Percentiles rank a stretch among this genome's conserved stretches.
These are phyloP conservation scores for Globisporangium heterothallicum DNA, from an alignment of 352 stramenopile species.

Conservation along the genomic window DNA sequence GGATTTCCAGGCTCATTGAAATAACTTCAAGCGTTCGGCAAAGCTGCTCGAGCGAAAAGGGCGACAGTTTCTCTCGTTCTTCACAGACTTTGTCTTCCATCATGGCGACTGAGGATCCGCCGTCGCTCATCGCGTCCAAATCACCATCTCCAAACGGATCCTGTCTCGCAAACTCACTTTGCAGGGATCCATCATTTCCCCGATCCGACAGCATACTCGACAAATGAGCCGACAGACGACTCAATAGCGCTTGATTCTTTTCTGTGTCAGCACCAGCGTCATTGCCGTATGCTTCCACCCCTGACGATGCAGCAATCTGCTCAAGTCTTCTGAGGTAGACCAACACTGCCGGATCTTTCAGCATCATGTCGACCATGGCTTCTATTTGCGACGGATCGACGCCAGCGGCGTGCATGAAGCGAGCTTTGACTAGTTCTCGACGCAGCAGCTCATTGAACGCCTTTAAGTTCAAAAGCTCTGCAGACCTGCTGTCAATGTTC, in stretches of 20 bases:
- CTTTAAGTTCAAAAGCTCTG: conserved; percentile 62
- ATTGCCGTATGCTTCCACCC: background rate
- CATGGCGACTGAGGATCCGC: conserved; percentile 30
- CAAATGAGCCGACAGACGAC: conserved; percentile 4
- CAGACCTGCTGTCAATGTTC: conserved; percentile 79
- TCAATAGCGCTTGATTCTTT: conserved; percentile 6
- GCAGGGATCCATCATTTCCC: background rate
- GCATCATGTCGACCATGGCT: conserved; percentile 26
- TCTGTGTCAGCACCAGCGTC: background rate
- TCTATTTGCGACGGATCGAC: conserved; percentile 20
- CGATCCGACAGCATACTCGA: conserved; percentile 8
- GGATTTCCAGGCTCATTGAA: conserved; percentile 37
- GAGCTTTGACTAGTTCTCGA: conserved; percentile 59
- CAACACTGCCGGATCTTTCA: conserved; percentile 44
- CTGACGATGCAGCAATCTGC: conserved; percentile 26
- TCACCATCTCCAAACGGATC: conserved; percentile 5
- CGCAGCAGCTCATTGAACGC: conserved; percentile 63
- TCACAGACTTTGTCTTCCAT: conserved; percentile 23
- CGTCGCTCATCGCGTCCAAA: conserved; percentile 27
- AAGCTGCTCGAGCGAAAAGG: conserved; percentile 36
- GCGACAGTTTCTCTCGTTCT: conserved; percentile 13
- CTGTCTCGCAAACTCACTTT: background rate
- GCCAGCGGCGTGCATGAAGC: conserved; percentile 26
- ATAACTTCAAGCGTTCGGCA: conserved; percentile 52
- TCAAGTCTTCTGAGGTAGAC: conserved; percentile 56